These are phyloP conservation scores for Diaporthe australafricana DNA, from an alignment of 2,329 filamentous ascomycete species.

Conservation along the genomic window DNA sequence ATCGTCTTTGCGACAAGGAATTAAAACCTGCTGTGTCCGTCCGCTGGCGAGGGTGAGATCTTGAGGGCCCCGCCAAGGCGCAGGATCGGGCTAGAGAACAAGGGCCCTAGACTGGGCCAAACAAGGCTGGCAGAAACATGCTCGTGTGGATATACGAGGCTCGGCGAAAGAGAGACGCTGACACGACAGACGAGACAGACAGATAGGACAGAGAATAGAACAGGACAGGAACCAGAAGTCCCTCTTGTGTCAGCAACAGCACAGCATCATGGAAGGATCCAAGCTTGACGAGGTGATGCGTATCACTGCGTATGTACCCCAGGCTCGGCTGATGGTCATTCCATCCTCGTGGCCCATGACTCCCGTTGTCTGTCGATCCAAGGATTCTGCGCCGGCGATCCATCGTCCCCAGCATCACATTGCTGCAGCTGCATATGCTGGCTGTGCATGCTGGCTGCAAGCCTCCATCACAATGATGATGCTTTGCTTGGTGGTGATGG, in stretches of 20 bases:
- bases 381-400: conserved; percentile 26
- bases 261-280: conserved; percentile 24
- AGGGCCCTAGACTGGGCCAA: conserved; percentile 12
- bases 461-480: conserved; percentile 13
- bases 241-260: neutral
- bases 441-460: conserved; percentile 25
- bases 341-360: conserved; percentile 23
- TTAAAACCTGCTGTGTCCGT: neutral
- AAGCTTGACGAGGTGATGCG: conserved; percentile 11
- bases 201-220: neutral
- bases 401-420: conserved; percentile 21
- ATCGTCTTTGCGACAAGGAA: neutral
- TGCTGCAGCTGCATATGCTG: conserved; percentile 6
- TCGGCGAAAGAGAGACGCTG: neutral
- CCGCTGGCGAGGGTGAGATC: neutral
- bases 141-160: conserved; percentile 27
- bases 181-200: neutral
- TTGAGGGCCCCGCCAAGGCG: conserved; percentile 13
- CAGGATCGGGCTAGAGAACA: conserved; percentile 6
- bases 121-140: conserved; percentile 27
- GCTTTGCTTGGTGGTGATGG: neutral
- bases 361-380: conserved; percentile 19
- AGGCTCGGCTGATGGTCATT: conserved; percentile 24
- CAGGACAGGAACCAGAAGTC: neutral
- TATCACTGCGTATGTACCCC: conserved; percentile 19